Percentiles rank a stretch among this genome's conserved stretches.
Conservation (phyloP, 805 yeast genomes). For the Myxozyma vanderwaltii region DNA sequence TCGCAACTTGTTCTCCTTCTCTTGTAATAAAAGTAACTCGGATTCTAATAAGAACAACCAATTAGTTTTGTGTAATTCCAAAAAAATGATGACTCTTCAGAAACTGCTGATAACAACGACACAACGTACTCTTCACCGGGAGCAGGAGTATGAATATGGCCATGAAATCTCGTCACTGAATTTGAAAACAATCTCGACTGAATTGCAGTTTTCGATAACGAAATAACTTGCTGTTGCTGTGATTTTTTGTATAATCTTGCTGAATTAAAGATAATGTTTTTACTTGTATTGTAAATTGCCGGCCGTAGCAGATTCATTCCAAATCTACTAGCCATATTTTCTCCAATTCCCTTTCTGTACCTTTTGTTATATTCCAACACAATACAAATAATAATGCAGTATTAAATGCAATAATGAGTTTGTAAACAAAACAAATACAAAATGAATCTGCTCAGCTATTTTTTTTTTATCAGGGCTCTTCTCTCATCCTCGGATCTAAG, state of each 20-base stretch:
- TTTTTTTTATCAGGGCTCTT: background rate
- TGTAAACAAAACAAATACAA: background rate
- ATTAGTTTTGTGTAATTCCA: background rate
- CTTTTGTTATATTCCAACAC: no score
- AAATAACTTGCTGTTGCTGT: background rate
- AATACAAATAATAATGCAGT: no score
- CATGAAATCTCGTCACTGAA: conserved; percentile 53
- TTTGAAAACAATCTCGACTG: conserved; percentile 37
- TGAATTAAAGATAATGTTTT: no score
- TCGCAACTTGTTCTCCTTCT: conserved; percentile 80
- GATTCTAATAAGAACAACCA: conserved; percentile 38
- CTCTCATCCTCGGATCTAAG: background rate
- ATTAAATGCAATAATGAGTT: no score
- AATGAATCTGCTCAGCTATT: background rate
- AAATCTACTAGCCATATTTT: background rate
- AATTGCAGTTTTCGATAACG: background rate
- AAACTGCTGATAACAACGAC: no score
- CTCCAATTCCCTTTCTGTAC: background rate
- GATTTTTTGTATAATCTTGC: background rate
- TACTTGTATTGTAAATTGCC: no score
- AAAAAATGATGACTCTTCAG: background rate
- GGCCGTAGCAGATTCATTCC: background rate
- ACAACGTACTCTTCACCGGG: conserved; percentile 79
- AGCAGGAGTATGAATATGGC: conserved; percentile 85
- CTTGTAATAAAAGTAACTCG: conserved; percentile 87